Conservation (phyloP, 176 grass and related monocot genomes). For the Ampelocalamus luodianensis region DNA sequence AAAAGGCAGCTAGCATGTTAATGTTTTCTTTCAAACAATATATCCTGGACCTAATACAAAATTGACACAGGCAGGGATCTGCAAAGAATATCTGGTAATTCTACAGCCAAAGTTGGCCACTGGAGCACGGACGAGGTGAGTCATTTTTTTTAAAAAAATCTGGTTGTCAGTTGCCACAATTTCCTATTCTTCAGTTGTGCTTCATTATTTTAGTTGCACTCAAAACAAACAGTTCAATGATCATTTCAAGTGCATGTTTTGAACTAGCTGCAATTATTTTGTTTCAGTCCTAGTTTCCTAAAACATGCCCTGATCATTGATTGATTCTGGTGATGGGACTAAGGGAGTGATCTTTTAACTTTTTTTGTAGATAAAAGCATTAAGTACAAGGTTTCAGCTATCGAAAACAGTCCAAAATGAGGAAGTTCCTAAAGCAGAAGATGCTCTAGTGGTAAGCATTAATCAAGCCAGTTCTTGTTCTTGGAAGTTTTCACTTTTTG, state of each 20-base stretch:
- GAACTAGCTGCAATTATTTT: not conserved
- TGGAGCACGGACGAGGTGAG: constrained; percentile 73
- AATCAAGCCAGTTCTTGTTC: not conserved
- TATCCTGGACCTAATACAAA: constrained; percentile 58
- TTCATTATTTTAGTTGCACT: not conserved
- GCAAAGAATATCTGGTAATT: constrained; percentile 95
- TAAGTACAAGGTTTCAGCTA: constrained; percentile 61
- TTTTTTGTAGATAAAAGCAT: constrained; percentile 70
- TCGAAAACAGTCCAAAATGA: constrained; percentile 54
- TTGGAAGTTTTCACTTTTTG: not conserved
- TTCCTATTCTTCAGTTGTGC: not conserved
- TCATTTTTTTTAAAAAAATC: constrained; percentile 39
- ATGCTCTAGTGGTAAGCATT: constrained; percentile 64
- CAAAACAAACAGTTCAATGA: constrained; percentile 3
- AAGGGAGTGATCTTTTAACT: constrained; percentile 45
- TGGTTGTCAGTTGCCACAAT: not conserved
- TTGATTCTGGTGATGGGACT: constrained; percentile 13
- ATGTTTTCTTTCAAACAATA: constrained; percentile 15
- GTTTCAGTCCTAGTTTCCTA: not conserved
- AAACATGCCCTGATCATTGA: constrained; percentile 15
- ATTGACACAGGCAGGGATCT: constrained; percentile 91
- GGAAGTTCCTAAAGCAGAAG: constrained; percentile 59
- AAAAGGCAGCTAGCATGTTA: not conserved
- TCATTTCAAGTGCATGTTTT: not conserved
- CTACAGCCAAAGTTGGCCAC: constrained; percentile 75